phyloP scores from a whole-genome alignment of 805 yeast genomes.

The Saturnispora silvae region DNA sequence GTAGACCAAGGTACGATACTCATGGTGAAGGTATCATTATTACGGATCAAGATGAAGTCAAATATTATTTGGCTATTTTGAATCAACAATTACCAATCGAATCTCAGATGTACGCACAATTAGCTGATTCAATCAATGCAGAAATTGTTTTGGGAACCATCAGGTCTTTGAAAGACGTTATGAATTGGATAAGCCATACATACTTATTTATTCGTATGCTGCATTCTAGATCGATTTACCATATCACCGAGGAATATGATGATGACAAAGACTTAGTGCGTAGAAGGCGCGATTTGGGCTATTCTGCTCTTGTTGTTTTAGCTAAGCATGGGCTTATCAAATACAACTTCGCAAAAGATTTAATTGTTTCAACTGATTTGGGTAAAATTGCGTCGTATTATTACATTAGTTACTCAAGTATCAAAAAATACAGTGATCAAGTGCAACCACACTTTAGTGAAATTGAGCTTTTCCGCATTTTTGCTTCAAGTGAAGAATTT shows the following conservation, averaged over 20 bases:
- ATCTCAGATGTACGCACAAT: slow-evolving; percentile 62
- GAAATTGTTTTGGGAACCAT: slow-evolving; percentile 73
- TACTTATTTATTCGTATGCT: slow-evolving; percentile 75
- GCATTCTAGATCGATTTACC: slow-evolving; percentile 61
- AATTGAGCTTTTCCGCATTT: slow-evolving; percentile 67
- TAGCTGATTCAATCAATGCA: slow-evolving; percentile 76
- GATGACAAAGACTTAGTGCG: slow-evolving; percentile 37
- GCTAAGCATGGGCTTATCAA: slow-evolving; percentile 45
- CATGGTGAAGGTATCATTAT: slow-evolving; percentile 91
- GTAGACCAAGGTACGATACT: slow-evolving; percentile 88
- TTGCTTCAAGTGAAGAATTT: slow-evolving; percentile 79
- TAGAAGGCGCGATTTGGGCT: slow-evolving; percentile 58
- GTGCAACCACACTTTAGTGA: slow-evolving; percentile 56
- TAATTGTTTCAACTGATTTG: slow-evolving; percentile 49
- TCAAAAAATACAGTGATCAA: slow-evolving; percentile 51
- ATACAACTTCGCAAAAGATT: slow-evolving; percentile 43
- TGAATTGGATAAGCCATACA: slow-evolving; percentile 69
- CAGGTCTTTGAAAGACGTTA: slow-evolving; percentile 50
- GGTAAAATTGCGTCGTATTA: slow-evolving; percentile 82
- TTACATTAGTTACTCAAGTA: slow-evolving; percentile 69
- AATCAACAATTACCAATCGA: slow-evolving; percentile 91
- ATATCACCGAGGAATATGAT: slow-evolving; percentile 56
- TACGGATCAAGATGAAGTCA: slow-evolving; percentile 76
- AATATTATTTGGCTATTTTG: slow-evolving; percentile 79
- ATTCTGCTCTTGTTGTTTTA: slow-evolving; percentile 61